phyloP scores from a whole-genome alignment of 2,329 filamentous ascomycete genomes.

The Diaporthe sp. region DNA sequence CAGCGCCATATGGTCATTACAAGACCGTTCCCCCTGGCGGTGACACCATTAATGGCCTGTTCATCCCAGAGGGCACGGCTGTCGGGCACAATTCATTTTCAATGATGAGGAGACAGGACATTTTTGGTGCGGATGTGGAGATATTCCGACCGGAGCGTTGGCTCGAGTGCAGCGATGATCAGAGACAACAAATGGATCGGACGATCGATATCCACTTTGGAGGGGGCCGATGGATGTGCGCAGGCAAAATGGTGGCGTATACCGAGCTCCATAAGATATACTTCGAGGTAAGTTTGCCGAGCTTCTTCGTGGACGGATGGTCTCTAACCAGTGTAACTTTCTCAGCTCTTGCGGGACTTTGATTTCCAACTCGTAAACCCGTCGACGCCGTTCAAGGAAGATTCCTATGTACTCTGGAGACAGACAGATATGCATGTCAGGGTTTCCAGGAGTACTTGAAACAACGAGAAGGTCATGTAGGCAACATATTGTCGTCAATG shows the following conservation, averaged over 20 bases:
- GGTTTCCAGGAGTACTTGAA: not conserved
- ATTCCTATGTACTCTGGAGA: constrained; percentile 6
- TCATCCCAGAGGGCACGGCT: constrained; percentile 28
- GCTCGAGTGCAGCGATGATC: constrained; percentile 57
- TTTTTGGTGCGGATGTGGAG: constrained; percentile 65
- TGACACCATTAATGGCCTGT: not conserved
- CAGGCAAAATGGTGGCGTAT: constrained; percentile 57
- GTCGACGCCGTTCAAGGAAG: constrained; percentile 2
- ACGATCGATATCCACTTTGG: constrained; percentile 55
- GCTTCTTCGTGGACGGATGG: not conserved
- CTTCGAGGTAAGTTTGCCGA: not conserved
- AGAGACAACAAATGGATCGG: constrained; percentile 48
- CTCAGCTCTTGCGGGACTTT: constrained; percentile 14
- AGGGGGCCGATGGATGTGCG: constrained; percentile 53
- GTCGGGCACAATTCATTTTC: constrained; percentile 28
- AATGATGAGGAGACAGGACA: constrained; percentile 23
- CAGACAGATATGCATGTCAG: constrained; percentile 13
- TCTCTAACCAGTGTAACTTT: not conserved
- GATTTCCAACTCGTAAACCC: constrained; percentile 8
- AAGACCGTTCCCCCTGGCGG: constrained; percentile 39
- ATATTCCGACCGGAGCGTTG: constrained; percentile 72
- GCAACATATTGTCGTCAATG: no score
- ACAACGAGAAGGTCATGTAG: not conserved
- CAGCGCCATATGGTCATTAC: constrained; percentile 40
- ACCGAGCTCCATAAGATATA: constrained; percentile 51